phyloP scores from a whole-genome alignment of 1,139 yeast genomes.

The Yamadazyma dushanensis region DNA sequence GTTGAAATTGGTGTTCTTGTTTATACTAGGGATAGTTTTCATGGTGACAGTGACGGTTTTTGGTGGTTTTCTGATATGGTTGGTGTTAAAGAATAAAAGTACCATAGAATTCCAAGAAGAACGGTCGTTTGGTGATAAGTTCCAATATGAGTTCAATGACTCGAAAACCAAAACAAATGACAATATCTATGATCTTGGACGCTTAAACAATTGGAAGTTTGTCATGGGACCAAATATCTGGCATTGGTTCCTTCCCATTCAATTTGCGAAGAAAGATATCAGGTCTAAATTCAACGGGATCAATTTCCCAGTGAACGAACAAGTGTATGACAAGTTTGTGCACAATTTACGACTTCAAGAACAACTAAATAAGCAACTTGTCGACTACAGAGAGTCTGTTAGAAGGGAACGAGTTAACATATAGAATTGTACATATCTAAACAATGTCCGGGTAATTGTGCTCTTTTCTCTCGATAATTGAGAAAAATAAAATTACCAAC shows the following conservation, averaged over 20 bases:
- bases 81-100: slow-evolving; percentile 64
- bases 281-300: slow-evolving; percentile 48
- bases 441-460: slow-evolving; percentile 3
- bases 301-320: slow-evolving; percentile 49
- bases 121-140: slow-evolving; percentile 42
- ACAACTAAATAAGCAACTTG: slow-evolving; percentile 47
- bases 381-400: slow-evolving; percentile 23
- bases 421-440: too few species aligned
- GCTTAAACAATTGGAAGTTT: slow-evolving; percentile 55
- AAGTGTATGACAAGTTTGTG: slow-evolving; percentile 39
- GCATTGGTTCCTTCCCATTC: slow-evolving; percentile 75
- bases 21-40: slow-evolving; percentile 62
- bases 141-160: slow-evolving; percentile 37
- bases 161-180: slow-evolving; percentile 38
- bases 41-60: slow-evolving; percentile 63
- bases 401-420: slow-evolving; percentile 1
- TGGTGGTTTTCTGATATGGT: slow-evolving; percentile 57
- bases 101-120: slow-evolving; percentile 76
- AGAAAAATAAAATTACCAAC: slow-evolving; percentile 1
- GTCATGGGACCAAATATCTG: slow-evolving; percentile 69
- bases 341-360: slow-evolving; percentile 47
- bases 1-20: slow-evolving; percentile 59
- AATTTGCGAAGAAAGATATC: slow-evolving; percentile 23
- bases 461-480: neutral
- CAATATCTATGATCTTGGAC: slow-evolving; percentile 78